Evolutionary conservation across 352 stramenopile genomes (phyloP).

Genomic region (Pythium chondricola): DNA sequence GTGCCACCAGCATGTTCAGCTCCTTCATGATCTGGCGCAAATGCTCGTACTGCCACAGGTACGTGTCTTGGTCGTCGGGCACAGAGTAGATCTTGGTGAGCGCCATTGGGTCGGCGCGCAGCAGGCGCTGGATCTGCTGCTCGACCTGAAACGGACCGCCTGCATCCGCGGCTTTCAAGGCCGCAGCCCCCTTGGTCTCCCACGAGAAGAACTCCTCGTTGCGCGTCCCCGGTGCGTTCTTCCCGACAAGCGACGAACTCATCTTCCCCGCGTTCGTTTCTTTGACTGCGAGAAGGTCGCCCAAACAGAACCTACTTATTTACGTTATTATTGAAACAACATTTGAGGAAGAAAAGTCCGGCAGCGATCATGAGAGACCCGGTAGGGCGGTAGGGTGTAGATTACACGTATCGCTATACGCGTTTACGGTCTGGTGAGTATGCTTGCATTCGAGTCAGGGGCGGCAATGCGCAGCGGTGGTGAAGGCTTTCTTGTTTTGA

Average conservation of each 20-base stretch:
- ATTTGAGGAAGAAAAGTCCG: too few species aligned
- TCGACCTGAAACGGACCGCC: constrained; percentile 68
- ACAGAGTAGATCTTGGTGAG: constrained; percentile 65
- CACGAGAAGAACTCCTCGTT: constrained; percentile 82
- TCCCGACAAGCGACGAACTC: constrained; percentile 31
- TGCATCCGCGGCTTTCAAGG: constrained; percentile 17
- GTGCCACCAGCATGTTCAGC: constrained; percentile 67
- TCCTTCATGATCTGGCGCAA: constrained; percentile 82
- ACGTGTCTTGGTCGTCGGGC: constrained; percentile 74
- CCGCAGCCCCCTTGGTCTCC: constrained; percentile 22
- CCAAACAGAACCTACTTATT: background rate
- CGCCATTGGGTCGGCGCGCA: constrained; percentile 51
- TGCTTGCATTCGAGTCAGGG: too few species aligned
- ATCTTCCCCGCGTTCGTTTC: background rate
- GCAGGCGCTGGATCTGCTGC: constrained; percentile 68
- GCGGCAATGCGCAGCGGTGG: too few species aligned
- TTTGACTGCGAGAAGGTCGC: background rate
- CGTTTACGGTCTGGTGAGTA: too few species aligned
- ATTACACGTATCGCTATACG: too few species aligned
- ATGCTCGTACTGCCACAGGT: constrained; percentile 84
- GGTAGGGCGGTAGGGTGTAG: too few species aligned
- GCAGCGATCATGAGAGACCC: too few species aligned
- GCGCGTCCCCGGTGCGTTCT: constrained; percentile 66
- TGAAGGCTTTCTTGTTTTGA: too few species aligned
- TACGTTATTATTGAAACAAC: too few species aligned